Evolutionary conservation across 75 land plant species (phyloP).

Genomic region (Adiantum capillusveneris): DNA sequence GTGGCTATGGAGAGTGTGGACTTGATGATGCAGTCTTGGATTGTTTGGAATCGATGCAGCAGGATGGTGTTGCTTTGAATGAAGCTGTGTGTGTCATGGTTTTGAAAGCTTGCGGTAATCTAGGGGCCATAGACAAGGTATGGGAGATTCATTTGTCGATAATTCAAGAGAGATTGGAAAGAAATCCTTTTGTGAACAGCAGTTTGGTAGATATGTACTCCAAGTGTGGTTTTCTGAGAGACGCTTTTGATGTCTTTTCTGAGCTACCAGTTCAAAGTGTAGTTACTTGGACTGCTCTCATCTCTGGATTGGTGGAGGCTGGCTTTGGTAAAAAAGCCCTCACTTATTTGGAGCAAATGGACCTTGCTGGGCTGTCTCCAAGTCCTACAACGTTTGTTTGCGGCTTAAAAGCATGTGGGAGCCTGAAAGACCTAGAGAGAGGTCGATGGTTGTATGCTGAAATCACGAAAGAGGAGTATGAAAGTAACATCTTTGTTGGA

Average conservation of each 20-base stretch:
- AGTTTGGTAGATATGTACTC: slow-evolving; percentile 48
- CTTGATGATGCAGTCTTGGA: neutral
- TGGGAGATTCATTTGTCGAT: slow-evolving; percentile 4
- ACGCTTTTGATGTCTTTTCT: slow-evolving; percentile 44
- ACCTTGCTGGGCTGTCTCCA: neutral
- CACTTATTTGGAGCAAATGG: slow-evolving; percentile 29
- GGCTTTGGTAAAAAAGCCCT: slow-evolving; percentile 20
- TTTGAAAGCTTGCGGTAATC: slow-evolving; percentile 9
- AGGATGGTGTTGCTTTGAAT: too few relatives aligned
- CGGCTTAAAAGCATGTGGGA: neutral
- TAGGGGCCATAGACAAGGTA: slow-evolving; percentile 11
- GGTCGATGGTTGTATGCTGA: neutral
- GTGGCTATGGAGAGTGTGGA: slow-evolving; percentile 1
- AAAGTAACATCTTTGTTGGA: slow-evolving; percentile 5
- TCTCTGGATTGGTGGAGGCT: slow-evolving; percentile 25
- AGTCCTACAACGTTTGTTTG: neutral
- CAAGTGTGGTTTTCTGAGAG: slow-evolving; percentile 27
- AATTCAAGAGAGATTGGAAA: slow-evolving; percentile 1
- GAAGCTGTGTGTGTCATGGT: neutral
- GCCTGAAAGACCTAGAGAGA: neutral
- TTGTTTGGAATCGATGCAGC: too few relatives aligned
- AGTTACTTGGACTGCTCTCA: slow-evolving; percentile 47
- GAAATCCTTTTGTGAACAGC: slow-evolving; percentile 21
- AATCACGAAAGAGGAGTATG: neutral
- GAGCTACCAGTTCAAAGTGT: slow-evolving; percentile 41